Evolutionary conservation across 768 basidiomycete species (phyloP).

Genomic region (Russula lepida): DNA sequence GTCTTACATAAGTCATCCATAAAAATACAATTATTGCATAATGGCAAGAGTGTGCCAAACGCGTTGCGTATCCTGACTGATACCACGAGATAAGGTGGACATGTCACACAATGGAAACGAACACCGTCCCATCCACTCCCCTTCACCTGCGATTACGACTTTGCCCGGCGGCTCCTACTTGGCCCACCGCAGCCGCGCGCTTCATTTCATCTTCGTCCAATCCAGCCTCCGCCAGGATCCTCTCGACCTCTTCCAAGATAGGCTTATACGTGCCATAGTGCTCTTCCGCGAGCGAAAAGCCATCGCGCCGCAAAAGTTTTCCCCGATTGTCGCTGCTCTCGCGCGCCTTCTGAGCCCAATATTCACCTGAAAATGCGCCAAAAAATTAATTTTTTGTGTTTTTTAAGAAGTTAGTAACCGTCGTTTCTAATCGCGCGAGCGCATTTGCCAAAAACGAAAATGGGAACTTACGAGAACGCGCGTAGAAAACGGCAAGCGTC

Average conservation of each 20-base stretch:
- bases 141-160: conserved; percentile 43
- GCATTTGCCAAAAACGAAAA: background rate
- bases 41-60: background rate
- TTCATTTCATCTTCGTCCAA: conserved; percentile 78
- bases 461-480: conserved; percentile 57
- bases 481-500: conserved; percentile 75
- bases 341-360: conserved; percentile 72
- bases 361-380: conserved; percentile 43
- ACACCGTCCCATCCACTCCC: background rate
- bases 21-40: background rate
- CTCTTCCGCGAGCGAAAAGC: conserved; percentile 66
- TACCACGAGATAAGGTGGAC: background rate
- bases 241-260: conserved; percentile 71
- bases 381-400: background rate
- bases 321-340: conserved; percentile 54
- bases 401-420: background rate
- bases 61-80: background rate
- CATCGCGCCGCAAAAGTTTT: conserved; percentile 69
- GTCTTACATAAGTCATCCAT: background rate
- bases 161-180: conserved; percentile 30
- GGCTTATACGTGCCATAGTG: conserved; percentile 79
- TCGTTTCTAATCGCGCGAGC: background rate
- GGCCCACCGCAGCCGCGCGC: conserved; percentile 37
- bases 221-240: conserved; percentile 75
- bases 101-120: background rate